These are phyloP conservation scores for Globisporangium nunn DNA, from an alignment of 352 stramenopile species.

Conservation along the genomic window DNA sequence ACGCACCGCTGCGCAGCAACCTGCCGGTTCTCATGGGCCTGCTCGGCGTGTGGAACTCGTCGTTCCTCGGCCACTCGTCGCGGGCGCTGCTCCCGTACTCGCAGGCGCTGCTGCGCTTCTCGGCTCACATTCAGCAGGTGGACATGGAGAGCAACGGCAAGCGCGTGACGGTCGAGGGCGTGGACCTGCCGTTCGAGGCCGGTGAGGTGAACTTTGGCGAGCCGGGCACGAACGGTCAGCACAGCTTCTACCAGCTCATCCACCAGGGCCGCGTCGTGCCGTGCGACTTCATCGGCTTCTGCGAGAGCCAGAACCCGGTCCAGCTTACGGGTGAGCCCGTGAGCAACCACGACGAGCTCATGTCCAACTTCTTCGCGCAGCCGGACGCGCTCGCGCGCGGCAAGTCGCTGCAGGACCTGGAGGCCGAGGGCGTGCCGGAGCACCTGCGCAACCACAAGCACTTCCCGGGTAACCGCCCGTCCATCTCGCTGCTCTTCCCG, in stretches of 20 bases:
- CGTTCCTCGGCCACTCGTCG: conserved; percentile 93
- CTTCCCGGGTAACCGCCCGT: conserved; percentile 97
- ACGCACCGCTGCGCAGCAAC: conserved; percentile 90
- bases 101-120: conserved; percentile 93
- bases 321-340: conserved; percentile 76
- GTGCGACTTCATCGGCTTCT: conserved; percentile 98
- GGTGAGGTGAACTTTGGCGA: conserved; percentile 98
- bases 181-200: conserved; percentile 89
- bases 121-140: conserved; percentile 97
- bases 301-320: conserved; percentile 90
- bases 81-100: conserved; percentile 90
- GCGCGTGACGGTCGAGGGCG: conserved; percentile 92
- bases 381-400: conserved; percentile 95
- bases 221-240: conserved; percentile 96
- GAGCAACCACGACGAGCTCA: conserved; percentile 99
- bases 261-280: conserved; percentile 97
- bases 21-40: conserved; percentile 96
- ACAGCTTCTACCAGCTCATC: conserved; percentile 99
- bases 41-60: conserved; percentile 97
- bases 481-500: conserved; percentile 94
- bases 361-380: conserved; percentile 99
- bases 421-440: conserved; percentile 89
- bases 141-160: conserved; percentile 99
- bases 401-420: conserved; percentile 93
- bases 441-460: conserved; percentile 92